Evolutionary conservation across 805 yeast species (phyloP), one percentile per base, ranked within the genome.

Genomic region (Peterozyma xylosa): DNA sequence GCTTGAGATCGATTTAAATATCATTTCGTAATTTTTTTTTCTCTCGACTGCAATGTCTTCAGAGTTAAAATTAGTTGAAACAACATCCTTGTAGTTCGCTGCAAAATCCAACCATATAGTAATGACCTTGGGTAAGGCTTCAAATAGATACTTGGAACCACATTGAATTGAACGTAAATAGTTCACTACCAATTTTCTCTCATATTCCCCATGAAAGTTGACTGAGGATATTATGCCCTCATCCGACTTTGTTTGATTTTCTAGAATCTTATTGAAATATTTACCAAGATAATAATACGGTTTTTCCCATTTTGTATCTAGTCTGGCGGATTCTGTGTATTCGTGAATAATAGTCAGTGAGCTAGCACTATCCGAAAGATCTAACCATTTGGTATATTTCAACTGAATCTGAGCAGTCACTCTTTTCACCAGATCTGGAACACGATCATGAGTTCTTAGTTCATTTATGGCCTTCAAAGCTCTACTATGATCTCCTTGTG

Each of bases 61-160:
- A 33, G 41, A 42, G 42, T 49, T 40, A 5, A 56, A 43, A 13
- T 50, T 56, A 30, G 49, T 45, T 2, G 55, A 41, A 6, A 38
- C 34, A 27, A 40, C 47, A 37, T 64, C 66, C 42, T 48, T 48
- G 42, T 60, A 61, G 38, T 55, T 59, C 33, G 68, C 70, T 1
- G 73, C 78, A 58, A 82, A 85, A 53, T 90, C 96, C 18, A 93
- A 66, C 99, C 99, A 93, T 9, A 86, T 73, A 0, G 96, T 88
- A 5, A 90, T 73, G n/a, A 87, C 75, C 54, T 88, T 89, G 0
- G 99, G 98, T 16, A 93, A 64, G 0, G 91, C 83, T 61, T 93
- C 97, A 55, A 80, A 80, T 2, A 86, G 73, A 54, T 79, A 83
- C 33, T 76, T 71, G 2, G 80, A 71, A 1, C 93, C 88, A 35